Evolutionary conservation across 768 basidiomycete species (phyloP).

Genomic region (Flagelloscypha sp.): DNA sequence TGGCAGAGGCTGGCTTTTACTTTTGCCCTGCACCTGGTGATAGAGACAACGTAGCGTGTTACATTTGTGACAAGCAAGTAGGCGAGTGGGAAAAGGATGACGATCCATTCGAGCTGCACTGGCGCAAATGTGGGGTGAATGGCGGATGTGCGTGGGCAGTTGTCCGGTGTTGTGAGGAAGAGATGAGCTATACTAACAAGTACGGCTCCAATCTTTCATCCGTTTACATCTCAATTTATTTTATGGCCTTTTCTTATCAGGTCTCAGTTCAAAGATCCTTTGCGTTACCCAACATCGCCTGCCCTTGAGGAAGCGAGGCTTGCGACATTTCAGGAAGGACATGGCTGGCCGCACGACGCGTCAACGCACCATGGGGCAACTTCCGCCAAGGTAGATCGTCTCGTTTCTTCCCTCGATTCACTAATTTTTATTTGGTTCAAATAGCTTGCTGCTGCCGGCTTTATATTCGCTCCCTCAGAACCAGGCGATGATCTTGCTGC

Average conservation of each 20-base stretch:
- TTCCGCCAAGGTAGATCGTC: conserved; percentile 50
- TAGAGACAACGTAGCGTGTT: conserved; percentile 75
- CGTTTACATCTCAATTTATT: background rate
- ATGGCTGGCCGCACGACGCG: conserved; percentile 65
- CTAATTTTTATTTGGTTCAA: conserved; percentile 2
- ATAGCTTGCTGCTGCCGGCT: conserved; percentile 87
- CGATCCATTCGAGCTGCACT: conserved; percentile 82
- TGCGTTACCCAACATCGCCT: conserved; percentile 58
- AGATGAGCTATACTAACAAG: conserved; percentile 51
- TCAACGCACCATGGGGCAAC: conserved; percentile 56
- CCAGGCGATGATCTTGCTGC: conserved; percentile 71
- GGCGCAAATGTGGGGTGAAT: conserved; percentile 47
- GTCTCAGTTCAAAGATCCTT: conserved; percentile 48
- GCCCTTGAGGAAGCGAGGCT: conserved; percentile 66
- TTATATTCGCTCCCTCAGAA: conserved; percentile 66
- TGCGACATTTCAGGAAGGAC: conserved; percentile 48
- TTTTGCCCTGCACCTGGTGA: conserved; percentile 62
- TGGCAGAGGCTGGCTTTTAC: conserved; percentile 90
- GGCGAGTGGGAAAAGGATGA: conserved; percentile 81
- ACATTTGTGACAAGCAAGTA: conserved; percentile 73
- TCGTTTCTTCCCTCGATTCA: background rate
- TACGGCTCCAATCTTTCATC: conserved; percentile 22
- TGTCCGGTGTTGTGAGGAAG: conserved; percentile 65
- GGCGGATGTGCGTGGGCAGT: conserved; percentile 74
- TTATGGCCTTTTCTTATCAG: conserved; percentile 27